Percentiles rank a stretch among this genome's conserved stretches.
phyloP scores from a whole-genome alignment of 129 eudicot genomes.

The carrot (Daucus carota) region DH1_v3.0 NC_030384.2:31949001-31949500 shows the following conservation, averaged over 20 bases:
- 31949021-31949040: neutral
- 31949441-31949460: constrained; percentile 12
- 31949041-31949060: constrained; percentile 28
- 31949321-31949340: neutral
- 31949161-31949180: constrained; percentile 47
- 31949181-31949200: constrained; percentile 35
- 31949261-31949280: constrained; percentile 39
- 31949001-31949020: constrained; percentile 55
- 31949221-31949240: neutral
- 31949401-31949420: constrained; percentile 4
- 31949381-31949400: constrained; percentile 8
- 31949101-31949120: constrained; percentile 28
- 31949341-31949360: neutral
- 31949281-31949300: constrained; percentile 33
- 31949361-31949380: constrained; percentile 23
- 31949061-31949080: constrained; percentile 32
- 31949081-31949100: constrained; percentile 25
- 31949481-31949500: constrained; percentile 2
- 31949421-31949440: constrained; percentile 10
- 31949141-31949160: constrained; percentile 41
- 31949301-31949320: constrained; percentile 24
- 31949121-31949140: constrained; percentile 42
- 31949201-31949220: constrained; percentile 20
- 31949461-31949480: constrained; percentile 11
- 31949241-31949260: constrained; percentile 46